Evolutionary conservation across 2,329 filamentous ascomycete species (phyloP).

Genomic region (Lojkania enalia): DNA sequence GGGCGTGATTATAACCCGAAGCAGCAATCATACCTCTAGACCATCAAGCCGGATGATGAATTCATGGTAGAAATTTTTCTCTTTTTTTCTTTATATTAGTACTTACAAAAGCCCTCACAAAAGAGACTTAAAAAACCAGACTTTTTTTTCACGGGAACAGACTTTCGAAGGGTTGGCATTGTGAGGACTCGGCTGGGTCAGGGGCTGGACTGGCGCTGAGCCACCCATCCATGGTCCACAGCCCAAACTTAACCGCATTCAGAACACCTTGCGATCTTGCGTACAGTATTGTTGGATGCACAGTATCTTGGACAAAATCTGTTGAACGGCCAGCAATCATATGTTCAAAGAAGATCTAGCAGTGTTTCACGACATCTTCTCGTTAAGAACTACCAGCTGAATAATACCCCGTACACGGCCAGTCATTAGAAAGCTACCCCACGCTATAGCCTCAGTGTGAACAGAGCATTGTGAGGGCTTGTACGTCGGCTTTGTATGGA

Average conservation of each 20-base stretch:
- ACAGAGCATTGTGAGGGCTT: neutral
- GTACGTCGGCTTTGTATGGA: slow-evolving; percentile 1
- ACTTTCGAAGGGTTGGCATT: no score
- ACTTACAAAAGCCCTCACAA: no score
- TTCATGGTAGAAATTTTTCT: slow-evolving; percentile 2
- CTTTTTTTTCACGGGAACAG: no score
- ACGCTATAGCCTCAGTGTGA: neutral
- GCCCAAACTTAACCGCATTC: neutral
- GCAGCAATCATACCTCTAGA: slow-evolving; percentile 2
- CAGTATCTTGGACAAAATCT: neutral
- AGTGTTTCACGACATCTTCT: neutral
- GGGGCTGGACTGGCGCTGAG: no score
- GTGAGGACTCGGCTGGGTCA: no score
- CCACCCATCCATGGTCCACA: no score
- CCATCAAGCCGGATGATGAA: slow-evolving; percentile 1
- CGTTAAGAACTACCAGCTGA: neutral
- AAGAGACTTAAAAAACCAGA: no score
- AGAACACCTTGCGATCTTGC: slow-evolving; percentile 1
- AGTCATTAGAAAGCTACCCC: neutral
- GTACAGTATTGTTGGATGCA: no score
- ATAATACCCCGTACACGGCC: neutral
- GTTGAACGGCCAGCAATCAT: neutral
- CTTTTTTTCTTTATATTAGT: no score
- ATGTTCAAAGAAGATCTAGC: neutral
- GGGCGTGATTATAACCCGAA: neutral